phyloP scores from a whole-genome alignment of 345 rosid genomes.

The Abelmoschus esculentus region DNA sequence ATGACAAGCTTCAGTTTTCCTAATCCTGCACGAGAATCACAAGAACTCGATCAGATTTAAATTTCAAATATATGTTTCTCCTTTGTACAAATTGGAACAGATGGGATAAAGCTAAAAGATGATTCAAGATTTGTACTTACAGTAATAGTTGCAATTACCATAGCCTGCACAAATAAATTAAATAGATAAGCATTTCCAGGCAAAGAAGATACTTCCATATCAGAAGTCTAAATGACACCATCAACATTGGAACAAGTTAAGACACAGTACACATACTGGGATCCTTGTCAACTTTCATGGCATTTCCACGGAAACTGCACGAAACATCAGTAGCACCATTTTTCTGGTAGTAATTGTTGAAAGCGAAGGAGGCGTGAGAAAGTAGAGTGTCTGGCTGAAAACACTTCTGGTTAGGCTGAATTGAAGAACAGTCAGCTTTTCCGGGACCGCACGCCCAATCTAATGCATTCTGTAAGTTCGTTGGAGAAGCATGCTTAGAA shows the following conservation, averaged over 20 bases:
- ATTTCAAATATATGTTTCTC: too few relatives aligned
- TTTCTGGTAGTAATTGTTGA: conserved; percentile 83
- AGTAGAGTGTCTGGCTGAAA: conserved; percentile 76
- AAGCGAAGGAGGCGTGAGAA: conserved; percentile 87
- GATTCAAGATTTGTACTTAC: conserved; percentile 27
- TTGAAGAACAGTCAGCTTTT: conserved; percentile 80
- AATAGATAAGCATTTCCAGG: background rate
- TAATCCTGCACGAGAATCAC: background rate
- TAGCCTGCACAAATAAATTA: conserved; percentile 36
- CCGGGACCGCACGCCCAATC: conserved; percentile 98
- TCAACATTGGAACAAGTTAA: too few relatives aligned
- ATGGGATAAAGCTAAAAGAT: background rate
- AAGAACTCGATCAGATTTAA: background rate
- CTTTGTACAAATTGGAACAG: too few relatives aligned
- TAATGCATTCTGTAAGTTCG: conserved; percentile 56
- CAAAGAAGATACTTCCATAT: background rate
- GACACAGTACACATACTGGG: background rate
- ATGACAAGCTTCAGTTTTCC: background rate
- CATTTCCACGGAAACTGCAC: background rate
- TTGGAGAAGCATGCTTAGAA: conserved; percentile 61
- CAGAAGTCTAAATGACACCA: background rate
- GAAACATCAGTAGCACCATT: conserved; percentile 43
- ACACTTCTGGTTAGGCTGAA: conserved; percentile 93
- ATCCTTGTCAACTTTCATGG: background rate
- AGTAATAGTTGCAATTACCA: conserved; percentile 53